These are phyloP conservation scores for Perkinsela sp. DNA, from an alignment of 208 protist genomes.

Conservation along the genomic window DNA sequence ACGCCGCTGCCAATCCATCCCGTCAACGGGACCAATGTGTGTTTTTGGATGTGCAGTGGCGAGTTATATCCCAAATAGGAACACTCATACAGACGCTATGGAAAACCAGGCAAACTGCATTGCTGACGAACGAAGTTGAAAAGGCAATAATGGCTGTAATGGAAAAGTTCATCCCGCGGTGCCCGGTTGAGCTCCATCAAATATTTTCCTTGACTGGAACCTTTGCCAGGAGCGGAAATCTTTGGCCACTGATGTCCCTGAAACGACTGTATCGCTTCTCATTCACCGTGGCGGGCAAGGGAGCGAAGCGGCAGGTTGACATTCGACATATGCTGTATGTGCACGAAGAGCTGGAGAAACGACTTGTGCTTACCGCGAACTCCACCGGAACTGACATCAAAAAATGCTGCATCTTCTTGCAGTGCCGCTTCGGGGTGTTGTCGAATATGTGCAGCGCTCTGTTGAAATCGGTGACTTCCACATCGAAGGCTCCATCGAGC, in stretches of 20 bases:
- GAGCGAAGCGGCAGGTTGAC: neutral
- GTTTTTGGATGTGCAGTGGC: neutral
- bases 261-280: neutral
- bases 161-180: neutral
- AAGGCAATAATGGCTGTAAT: neutral
- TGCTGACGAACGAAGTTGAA: neutral
- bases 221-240: neutral
- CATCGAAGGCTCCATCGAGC: no score
- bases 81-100: neutral
- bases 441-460: neutral
- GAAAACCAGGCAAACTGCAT: neutral
- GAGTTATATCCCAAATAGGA: neutral
- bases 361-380: neutral
- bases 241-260: neutral
- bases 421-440: neutral
- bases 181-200: neutral
- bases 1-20: neutral
- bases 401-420: neutral
- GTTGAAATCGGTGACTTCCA: no score
- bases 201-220: neutral
- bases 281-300: neutral
- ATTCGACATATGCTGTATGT: neutral
- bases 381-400: neutral
- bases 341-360: neutral
- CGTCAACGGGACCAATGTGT: no score